A percentile compares a stretch with the other conserved stretches of the same genome.
phyloP scores from a whole-genome alignment of 2,329 filamentous ascomycete genomes.

The Fusarium sp. region DNA sequence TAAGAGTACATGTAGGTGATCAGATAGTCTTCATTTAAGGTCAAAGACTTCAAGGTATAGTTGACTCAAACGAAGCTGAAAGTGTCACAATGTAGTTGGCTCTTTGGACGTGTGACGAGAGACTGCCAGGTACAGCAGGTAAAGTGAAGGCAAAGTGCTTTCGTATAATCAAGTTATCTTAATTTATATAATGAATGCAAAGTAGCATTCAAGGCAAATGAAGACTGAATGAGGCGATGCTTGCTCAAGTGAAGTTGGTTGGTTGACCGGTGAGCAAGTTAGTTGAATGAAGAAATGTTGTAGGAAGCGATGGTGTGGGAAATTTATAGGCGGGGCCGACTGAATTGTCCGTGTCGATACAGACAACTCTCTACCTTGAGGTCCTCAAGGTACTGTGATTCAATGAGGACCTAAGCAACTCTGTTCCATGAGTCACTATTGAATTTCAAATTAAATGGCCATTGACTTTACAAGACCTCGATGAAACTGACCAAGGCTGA shows the following conservation, averaged over 20 bases:
- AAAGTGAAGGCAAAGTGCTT: no score
- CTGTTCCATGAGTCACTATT: neutral
- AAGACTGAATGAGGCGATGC: accelerated
- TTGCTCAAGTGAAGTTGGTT: accelerated
- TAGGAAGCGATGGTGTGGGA: neutral
- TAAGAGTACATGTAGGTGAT: no score
- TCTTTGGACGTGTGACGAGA: no score
- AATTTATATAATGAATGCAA: accelerated
- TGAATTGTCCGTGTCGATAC: neutral
- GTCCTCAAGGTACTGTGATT: neutral
- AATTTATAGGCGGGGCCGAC: neutral
- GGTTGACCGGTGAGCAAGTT: neutral
- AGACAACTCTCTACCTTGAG: neutral
- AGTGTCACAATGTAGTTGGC: no score
- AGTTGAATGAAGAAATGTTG: neutral
- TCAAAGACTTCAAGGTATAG: neutral
- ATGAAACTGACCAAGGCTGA: accelerated
- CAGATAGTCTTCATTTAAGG: neutral
- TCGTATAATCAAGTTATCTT: neutral
- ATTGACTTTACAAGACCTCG: neutral
- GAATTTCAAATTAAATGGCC: neutral
- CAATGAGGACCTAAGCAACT: no score
- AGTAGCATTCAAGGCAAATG: accelerated
- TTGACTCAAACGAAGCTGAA: neutral
- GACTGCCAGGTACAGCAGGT: no score